A percentile compares a stretch with the other conserved stretches of the same genome.
These are phyloP conservation scores for Delonix regia DNA, from an alignment of 306 rosid species.

Conservation along the genomic window DNA sequence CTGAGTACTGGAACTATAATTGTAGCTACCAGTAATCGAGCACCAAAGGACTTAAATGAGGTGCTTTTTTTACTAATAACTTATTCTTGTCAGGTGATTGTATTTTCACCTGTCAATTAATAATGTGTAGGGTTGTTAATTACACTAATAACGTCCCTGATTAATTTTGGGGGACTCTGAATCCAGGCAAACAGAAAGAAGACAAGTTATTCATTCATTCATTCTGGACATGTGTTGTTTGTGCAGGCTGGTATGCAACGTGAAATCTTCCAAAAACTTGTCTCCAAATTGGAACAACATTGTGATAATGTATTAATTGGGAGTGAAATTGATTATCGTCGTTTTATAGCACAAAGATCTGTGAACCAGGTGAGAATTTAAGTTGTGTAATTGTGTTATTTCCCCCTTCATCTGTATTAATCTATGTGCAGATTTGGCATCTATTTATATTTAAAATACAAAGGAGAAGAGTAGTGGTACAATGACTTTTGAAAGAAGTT, in stretches of 20 bases:
- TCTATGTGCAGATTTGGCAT: constrained; percentile 7
- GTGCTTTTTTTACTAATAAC: constrained; percentile 42
- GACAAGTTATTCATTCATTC: neutral
- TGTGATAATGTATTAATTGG: constrained; percentile 75
- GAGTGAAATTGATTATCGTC: constrained; percentile 92
- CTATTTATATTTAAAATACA: neutral
- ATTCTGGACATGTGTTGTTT: constrained; percentile 7
- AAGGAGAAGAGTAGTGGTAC: neutral
- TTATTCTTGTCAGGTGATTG: constrained; percentile 3
- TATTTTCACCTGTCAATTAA: constrained; percentile 6
- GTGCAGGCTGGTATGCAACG: constrained; percentile 88
- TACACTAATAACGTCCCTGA: constrained; percentile 24
- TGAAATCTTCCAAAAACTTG: constrained; percentile 73
- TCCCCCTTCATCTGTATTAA: constrained; percentile 26
- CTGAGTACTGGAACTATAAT: constrained; percentile 86
- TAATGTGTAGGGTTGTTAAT: neutral
- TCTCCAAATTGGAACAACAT: constrained; percentile 72
- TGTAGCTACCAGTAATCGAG: constrained; percentile 96
- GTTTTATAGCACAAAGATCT: constrained; percentile 74
- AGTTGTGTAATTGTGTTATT: constrained; percentile 26
- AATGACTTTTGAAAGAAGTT: neutral
- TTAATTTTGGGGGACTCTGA: constrained; percentile 24
- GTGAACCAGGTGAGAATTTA: constrained; percentile 57
- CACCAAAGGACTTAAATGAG: constrained; percentile 89
- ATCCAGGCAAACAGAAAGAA: constrained; percentile 22